Evolutionary conservation across 2,329 filamentous ascomycete species (phyloP).

Genomic region (Cladobotryum protrusum): DNA sequence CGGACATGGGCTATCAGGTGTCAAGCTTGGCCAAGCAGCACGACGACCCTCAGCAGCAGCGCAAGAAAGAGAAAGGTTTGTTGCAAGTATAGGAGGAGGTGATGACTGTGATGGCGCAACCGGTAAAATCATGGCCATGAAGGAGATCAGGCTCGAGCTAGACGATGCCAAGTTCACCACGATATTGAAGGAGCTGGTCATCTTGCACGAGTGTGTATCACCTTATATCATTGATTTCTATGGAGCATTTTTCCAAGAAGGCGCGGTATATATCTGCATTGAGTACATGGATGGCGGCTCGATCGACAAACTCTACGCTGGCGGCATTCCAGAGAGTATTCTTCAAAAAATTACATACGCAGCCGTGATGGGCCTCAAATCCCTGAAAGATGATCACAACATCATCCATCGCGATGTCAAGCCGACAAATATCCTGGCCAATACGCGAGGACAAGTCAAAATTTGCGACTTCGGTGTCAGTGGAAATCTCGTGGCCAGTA

Average conservation of each 20-base stretch:
- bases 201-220: conserved; percentile 88
- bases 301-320: conserved; percentile 89
- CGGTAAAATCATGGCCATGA: conserved; percentile 96
- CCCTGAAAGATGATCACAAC: conserved; percentile 94
- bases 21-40: conserved; percentile 35
- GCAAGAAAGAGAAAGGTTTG: conserved; percentile 19
- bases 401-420: conserved; percentile 99
- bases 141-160: conserved; percentile 90
- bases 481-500: conserved; percentile 92
- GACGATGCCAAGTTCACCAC: conserved; percentile 96
- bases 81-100: conserved; percentile 14
- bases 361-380: conserved; percentile 86
- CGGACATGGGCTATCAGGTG: conserved; percentile 49
- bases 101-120: conserved; percentile 44
- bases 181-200: conserved; percentile 95
- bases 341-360: conserved; percentile 85
- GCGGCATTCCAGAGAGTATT: conserved; percentile 83
- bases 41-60: conserved; percentile 30
- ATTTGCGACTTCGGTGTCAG: conserved; percentile 98
- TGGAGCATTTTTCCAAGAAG: conserved; percentile 97
- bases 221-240: conserved; percentile 99
- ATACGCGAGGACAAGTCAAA: conserved; percentile 85
- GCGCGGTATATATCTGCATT: conserved; percentile 98
- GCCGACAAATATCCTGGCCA: conserved; percentile 95
- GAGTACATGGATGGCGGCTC: conserved; percentile 99